phyloP scores from a whole-genome alignment of 768 basidiomycete species.

The Amanita phalloides region DNA sequence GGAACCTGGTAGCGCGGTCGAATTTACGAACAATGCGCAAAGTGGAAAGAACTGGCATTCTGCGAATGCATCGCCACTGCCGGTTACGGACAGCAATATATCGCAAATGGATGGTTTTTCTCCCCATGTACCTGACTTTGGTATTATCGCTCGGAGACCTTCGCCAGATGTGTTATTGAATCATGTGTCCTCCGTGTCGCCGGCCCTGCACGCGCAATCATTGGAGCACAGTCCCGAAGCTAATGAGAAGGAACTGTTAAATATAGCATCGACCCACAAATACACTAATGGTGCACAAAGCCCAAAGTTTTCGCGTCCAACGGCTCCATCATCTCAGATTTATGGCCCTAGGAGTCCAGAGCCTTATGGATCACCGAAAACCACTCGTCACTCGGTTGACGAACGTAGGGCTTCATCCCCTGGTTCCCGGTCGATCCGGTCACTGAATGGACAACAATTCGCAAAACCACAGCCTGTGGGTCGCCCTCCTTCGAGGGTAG shows the following conservation, averaged over 20 bases:
- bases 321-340: neutral
- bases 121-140: neutral
- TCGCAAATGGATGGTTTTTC: neutral
- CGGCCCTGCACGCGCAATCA: neutral
- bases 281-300: neutral
- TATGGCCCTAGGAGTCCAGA: neutral
- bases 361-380: constrained; percentile 3
- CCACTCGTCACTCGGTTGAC: constrained; percentile 8
- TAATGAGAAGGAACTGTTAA: neutral
- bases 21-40: neutral
- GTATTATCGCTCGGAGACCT: neutral
- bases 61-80: neutral
- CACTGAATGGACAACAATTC: constrained; percentile 16
- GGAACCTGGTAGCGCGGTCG: too few relatives aligned
- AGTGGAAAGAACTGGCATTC: neutral
- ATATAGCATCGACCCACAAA: neutral
- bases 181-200: neutral
- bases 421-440: constrained; percentile 11
- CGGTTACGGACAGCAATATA: neutral
- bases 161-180: neutral
- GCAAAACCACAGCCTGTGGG: constrained; percentile 9
- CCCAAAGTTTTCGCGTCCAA: neutral
- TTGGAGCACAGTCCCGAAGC: neutral
- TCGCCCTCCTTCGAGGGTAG: constrained; percentile 8
- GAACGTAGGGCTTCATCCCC: constrained; percentile 24